These are phyloP conservation scores for Chrysosporium queenslandicum DNA, from an alignment of 2,329 filamentous ascomycete species.

Conservation along the genomic window DNA sequence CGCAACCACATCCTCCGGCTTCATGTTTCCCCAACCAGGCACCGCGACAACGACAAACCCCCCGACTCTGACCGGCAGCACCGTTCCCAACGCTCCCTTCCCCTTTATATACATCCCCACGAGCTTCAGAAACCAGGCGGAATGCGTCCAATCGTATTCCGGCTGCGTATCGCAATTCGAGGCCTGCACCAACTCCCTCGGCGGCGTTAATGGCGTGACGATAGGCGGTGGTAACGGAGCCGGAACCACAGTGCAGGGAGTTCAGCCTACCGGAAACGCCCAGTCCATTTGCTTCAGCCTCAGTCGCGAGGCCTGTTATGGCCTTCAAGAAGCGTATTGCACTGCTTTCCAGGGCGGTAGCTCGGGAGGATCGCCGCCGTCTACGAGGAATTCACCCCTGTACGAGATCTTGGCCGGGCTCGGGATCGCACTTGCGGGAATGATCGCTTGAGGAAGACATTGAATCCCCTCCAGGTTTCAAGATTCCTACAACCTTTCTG, in stretches of 20 bases:
- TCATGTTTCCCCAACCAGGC: constrained; percentile 29
- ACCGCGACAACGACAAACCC: constrained; percentile 24
- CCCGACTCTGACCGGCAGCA: constrained; percentile 29
- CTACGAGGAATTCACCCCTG: constrained; percentile 16
- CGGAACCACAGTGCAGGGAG: constrained; percentile 41
- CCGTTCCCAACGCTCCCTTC: constrained; percentile 42
- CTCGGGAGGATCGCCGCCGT: constrained; percentile 5
- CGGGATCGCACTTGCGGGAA: constrained; percentile 39
- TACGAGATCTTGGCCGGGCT: constrained; percentile 36
- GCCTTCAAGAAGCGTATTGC: constrained; percentile 41
- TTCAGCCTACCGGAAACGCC: constrained; percentile 34
- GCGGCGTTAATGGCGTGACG: constrained; percentile 44
- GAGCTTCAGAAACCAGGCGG: constrained; percentile 42
- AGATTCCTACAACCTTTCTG: too few species aligned
- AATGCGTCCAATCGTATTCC: constrained; percentile 47
- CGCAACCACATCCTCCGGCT: constrained; percentile 23
- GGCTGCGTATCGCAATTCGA: constrained; percentile 42
- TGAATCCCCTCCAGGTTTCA: too few species aligned
- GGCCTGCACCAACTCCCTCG: constrained; percentile 37
- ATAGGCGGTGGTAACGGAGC: constrained; percentile 39
- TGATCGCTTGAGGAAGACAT: constrained; percentile 31
- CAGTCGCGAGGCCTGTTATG: constrained; percentile 41
- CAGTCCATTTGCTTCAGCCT: constrained; percentile 39
- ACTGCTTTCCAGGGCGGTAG: constrained; percentile 27
- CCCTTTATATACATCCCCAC: constrained; percentile 47